phyloP scores from a whole-genome alignment of 805 yeast species.

The Blastobotrys americana region DNA sequence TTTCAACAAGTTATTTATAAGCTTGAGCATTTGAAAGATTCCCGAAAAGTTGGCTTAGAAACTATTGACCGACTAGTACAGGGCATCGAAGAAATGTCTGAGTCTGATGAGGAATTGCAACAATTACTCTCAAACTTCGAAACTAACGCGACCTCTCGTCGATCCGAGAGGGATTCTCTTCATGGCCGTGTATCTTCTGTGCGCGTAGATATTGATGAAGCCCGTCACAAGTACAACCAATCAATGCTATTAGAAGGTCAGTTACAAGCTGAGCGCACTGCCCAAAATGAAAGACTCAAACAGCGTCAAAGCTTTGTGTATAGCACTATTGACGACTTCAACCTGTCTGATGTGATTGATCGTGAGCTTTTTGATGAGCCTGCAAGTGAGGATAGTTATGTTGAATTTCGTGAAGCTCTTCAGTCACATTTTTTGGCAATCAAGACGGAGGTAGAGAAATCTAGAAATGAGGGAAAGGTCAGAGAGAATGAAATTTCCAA shows the following conservation, averaged over 20 bases:
- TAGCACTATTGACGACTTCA: constrained; percentile 6
- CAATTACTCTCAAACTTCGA: constrained; percentile 39
- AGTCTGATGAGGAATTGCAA: constrained; percentile 37
- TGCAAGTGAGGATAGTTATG: constrained; percentile 5
- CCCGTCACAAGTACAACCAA: constrained; percentile 32
- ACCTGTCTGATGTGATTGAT: constrained; percentile 1
- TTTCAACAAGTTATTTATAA: constrained; percentile 66
- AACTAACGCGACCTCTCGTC: constrained; percentile 18
- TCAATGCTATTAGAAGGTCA: constrained; percentile 49
- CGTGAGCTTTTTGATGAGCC: constrained; percentile 1
- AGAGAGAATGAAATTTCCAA: constrained; percentile 27
- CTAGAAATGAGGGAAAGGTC: constrained; percentile 20
- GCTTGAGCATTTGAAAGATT: constrained; percentile 49
- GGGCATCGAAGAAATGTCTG: constrained; percentile 42
- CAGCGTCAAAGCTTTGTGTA: constrained; percentile 13
- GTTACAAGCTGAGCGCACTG: constrained; percentile 37
- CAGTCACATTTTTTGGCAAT: neutral
- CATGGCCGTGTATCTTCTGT: constrained; percentile 1
- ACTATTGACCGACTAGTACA: constrained; percentile 47
- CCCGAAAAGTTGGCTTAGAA: constrained; percentile 38
- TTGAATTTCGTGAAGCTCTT: neutral
- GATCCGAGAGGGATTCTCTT: neutral
- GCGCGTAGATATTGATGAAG: constrained; percentile 23
- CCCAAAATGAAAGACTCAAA: constrained; percentile 11
- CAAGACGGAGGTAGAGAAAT: constrained; percentile 11